Evolutionary conservation across 139 green algal genomes (phyloP).

Genomic region (Haematococcus sp.): DNA sequence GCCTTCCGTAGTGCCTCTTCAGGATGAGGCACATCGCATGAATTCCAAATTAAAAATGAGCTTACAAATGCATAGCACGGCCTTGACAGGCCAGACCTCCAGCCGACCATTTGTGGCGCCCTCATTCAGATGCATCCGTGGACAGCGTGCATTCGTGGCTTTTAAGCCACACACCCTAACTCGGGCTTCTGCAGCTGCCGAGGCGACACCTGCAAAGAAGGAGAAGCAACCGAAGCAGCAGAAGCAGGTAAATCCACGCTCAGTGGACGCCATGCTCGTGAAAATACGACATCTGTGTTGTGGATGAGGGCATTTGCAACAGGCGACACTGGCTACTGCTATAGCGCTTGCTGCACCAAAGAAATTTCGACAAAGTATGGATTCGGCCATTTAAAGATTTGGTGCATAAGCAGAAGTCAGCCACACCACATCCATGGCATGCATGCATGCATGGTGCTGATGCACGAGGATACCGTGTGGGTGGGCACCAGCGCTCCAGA

Average conservation of each 20-base stretch:
- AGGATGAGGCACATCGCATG: no score
- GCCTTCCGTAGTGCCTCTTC: no score
- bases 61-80: neutral
- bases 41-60: no score
- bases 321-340: neutral
- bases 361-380: neutral
- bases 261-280: neutral
- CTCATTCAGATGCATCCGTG: neutral
- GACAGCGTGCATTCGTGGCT: neutral
- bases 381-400: no score
- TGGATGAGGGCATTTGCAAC: neutral
- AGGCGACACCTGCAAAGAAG: neutral
- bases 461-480: no score
- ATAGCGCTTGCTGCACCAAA: neutral
- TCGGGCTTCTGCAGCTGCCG: neutral
- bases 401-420: no score
- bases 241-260: slow-evolving; percentile 6
- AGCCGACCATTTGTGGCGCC: neutral
- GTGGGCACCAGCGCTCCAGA: no score
- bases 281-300: neutral
- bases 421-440: neutral
- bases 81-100: neutral
- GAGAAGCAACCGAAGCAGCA: slow-evolving; percentile 17
- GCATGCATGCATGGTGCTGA: neutral
- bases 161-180: neutral